Percentiles rank a stretch among this genome's conserved stretches.
phyloP scores from a whole-genome alignment of 2,329 filamentous ascomycete species.

The Fusarium lyarnte region DNA sequence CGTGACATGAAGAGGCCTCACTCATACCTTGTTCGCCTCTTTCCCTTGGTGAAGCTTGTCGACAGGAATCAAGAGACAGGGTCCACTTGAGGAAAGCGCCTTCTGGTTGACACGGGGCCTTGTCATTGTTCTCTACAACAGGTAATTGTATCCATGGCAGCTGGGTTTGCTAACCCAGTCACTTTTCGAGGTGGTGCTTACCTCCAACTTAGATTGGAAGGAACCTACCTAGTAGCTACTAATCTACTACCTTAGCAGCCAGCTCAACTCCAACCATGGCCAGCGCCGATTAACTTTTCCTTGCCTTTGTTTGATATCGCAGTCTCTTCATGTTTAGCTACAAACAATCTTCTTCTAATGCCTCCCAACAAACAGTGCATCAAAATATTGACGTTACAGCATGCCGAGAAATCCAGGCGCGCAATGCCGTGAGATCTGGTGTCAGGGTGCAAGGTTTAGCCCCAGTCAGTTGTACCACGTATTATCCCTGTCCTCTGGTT shows the following conservation, averaged over 20 bases:
- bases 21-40: neutral
- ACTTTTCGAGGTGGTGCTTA: neutral
- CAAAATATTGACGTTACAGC: conserved; percentile 26
- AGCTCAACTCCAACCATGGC: neutral
- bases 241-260: neutral
- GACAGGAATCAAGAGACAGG: neutral
- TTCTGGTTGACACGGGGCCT: neutral
- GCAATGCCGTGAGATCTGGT: conserved; percentile 44
- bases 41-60: neutral
- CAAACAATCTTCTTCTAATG: neutral
- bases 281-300: neutral
- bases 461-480: conserved; percentile 32
- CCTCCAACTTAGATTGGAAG: neutral
- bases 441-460: conserved; percentile 36
- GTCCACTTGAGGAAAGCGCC: neutral
- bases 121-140: neutral
- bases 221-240: neutral
- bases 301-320: neutral
- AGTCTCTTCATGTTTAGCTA: neutral
- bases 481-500: conserved; percentile 20
- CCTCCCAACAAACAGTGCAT: neutral
- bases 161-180: neutral
- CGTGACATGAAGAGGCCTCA: neutral
- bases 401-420: conserved; percentile 36
- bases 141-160: neutral